These are phyloP conservation scores for Apiotrichum brassicae DNA, from an alignment of 1,284 basidiomycete species.

Conservation along the genomic window DNA sequence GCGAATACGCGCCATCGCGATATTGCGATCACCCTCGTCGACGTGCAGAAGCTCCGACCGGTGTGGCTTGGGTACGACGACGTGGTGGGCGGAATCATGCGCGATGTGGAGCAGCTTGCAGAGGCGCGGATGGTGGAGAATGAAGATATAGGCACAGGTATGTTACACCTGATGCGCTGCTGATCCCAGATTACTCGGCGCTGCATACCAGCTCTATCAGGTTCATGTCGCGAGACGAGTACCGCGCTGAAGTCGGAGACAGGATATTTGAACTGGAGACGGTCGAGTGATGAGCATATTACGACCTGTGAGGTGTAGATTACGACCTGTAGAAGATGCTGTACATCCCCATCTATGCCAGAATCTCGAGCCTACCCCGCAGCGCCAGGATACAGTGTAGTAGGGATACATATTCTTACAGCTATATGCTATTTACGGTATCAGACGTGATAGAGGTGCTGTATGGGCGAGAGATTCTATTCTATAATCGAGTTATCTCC, in stretches of 20 bases:
- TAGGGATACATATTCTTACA: too few relatives aligned
- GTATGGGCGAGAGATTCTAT: too few relatives aligned
- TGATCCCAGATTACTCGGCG: background rate
- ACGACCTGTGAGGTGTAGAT: too few relatives aligned
- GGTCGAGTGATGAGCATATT: conserved; percentile 6
- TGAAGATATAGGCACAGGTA: too few relatives aligned
- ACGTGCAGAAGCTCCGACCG: conserved; percentile 6
- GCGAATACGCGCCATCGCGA: background rate
- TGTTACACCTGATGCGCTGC: too few relatives aligned
- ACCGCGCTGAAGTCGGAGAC: conserved; percentile 7
- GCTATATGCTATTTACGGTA: too few relatives aligned
- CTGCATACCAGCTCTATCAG: background rate
- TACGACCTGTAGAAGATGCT: too few relatives aligned
- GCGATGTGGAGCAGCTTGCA: background rate
- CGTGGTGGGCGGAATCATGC: background rate
- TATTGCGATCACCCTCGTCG: background rate
- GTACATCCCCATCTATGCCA: too few relatives aligned
- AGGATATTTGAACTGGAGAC: conserved; percentile 8
- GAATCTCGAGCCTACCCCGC: too few relatives aligned
- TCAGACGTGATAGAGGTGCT: too few relatives aligned
- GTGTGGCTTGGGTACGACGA: conserved; percentile 6
- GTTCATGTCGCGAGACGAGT: conserved; percentile 5
- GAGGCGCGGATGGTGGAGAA: background rate
- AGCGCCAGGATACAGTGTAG: too few relatives aligned
- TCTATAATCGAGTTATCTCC: too few relatives aligned